Evolutionary conservation across 768 basidiomycete species (phyloP), one percentile per base, ranked within the genome.

Genomic region (Kwoniella heveanensis): DNA sequence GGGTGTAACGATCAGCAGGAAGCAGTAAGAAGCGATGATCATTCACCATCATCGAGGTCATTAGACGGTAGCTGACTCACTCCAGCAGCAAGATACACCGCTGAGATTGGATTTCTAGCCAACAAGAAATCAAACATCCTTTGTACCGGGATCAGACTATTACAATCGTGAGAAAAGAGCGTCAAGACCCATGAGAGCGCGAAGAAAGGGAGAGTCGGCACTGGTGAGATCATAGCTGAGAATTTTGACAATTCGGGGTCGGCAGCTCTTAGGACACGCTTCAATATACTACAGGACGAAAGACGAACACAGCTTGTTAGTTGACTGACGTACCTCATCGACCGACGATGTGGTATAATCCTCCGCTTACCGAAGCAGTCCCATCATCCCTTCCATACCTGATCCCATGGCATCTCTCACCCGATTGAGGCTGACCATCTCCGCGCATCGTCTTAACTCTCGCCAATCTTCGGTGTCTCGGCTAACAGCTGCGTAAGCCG

Each of bases 111-210:
- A 25, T 91, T 91, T 36, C 92, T 84, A 66, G 87, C 86, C 13
- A 97, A 81, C 10, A 96, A 80, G 74, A 88, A 97, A 80, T 97
- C 93, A 79, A 95, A 97, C 51, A 92, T 86, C 66, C 92, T 89
- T 76, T 95, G 92, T 26, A 92, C 89, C 39, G 93, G 86, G 4
- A 88, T 85, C n/a, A 95, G 84, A 1, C 90, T 90, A 8, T 93
- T 91, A 60, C 92, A 85, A 70, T 96, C 92, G 77, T 97, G 93
- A 12, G 93, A 87, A 81, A 97, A 92, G 29, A 95, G 84, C 0
- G 92, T 95, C 32, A 97, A 83, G 30, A 96, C 85, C 80, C 92
- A 90, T 3, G 92, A 90, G 19, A 97, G 85, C 0, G 92, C 90
- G 76, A 89, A 91, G 74, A 92, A 95, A 0, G 93, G 93, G 1